Evolutionary conservation across 2,329 filamentous ascomycete species (phyloP), one percentile per base, ranked within the genome.

Genomic region (Colletotrichum costaricense): DNA sequence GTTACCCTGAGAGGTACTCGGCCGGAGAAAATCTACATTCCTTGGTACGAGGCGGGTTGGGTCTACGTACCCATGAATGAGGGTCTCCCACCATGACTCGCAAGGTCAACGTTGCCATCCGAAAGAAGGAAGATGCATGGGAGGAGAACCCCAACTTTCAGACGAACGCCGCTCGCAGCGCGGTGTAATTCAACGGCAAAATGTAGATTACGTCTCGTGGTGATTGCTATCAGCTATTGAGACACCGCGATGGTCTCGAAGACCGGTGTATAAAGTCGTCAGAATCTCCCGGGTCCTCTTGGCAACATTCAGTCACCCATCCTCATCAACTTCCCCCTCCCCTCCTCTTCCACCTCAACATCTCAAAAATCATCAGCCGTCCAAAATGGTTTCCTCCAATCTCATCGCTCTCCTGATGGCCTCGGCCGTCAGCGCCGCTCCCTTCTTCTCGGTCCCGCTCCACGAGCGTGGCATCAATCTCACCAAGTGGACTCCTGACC

Each of bases 361-460:
- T n/a, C 3, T 9, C 2, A 28, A 3, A 6, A 8, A n/a, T 28
- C 33, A 55, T 42, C 54, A 4, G 26, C 19, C 26, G 24, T 26
- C 19, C 58, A 56, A 5, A 9, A 74, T 74, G 67, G 35, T 74
- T 35, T 62, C 72, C 16, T 26, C 54, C 5, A 30, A 22, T 26
- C n/a, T 74, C 6, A 11, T 71, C 26, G 59, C 24, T 30, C 54
- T 74, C n/a, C 7, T 71, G 11, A 42, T 68, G 63, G 63, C 69
- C 14, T 26, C 59, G 26, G 60, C 42, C n/a, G 68, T 52, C 58
- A 57, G 24, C 26, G 69, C 72, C n/a, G 64, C 59, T 30, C 72
- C 72, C 12, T 54, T 63, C 14, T 12, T 72, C 16, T 42, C 35
- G 14, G 16, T 42, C 35, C 35, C 35, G 35, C 35, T 42, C 5